phyloP scores from a whole-genome alignment of 2,329 filamentous ascomycete species.

The Colletotrichum sp. region DNA sequence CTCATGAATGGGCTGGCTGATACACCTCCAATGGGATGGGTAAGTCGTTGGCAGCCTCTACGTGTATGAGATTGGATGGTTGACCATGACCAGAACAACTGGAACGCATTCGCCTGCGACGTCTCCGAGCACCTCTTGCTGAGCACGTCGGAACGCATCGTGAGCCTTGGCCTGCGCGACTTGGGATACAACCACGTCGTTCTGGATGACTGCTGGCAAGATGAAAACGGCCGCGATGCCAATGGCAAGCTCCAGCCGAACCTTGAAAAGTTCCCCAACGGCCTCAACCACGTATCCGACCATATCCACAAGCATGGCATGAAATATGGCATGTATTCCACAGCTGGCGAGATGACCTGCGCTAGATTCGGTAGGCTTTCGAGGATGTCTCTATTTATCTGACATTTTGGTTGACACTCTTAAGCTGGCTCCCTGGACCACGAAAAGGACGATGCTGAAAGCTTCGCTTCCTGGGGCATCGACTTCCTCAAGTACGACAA shows the following conservation, averaged over 20 bases:
- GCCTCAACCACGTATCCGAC: constrained; percentile 38
- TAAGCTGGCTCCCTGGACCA: constrained; percentile 51
- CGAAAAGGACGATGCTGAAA: constrained; percentile 56
- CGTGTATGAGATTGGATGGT: neutral
- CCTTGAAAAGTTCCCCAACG: constrained; percentile 38
- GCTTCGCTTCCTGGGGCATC: constrained; percentile 57
- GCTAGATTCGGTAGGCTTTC: constrained; percentile 39
- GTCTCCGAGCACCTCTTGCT: constrained; percentile 22
- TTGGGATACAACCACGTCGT: constrained; percentile 32
- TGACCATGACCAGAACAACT: constrained; percentile 8
- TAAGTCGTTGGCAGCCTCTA: neutral
- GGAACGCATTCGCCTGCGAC: constrained; percentile 17
- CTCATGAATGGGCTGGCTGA: constrained; percentile 22
- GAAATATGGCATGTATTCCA: constrained; percentile 43
- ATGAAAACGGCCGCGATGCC: constrained; percentile 27
- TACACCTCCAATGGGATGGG: constrained; percentile 26
- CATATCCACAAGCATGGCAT: constrained; percentile 38
- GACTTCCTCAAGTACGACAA: constrained; percentile 61
- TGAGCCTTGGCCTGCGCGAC: constrained; percentile 29
- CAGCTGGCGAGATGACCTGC: constrained; percentile 52
- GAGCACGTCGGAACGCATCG: constrained; percentile 25
- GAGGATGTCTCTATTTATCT: neutral
- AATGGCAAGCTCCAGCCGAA: constrained; percentile 32
- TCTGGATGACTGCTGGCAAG: constrained; percentile 41
- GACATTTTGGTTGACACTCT: neutral